A percentile compares a stretch with the other conserved stretches of the same genome.
These are phyloP conservation scores for Candida pini DNA, from an alignment of 805 yeast species.

Conservation along the genomic window DNA sequence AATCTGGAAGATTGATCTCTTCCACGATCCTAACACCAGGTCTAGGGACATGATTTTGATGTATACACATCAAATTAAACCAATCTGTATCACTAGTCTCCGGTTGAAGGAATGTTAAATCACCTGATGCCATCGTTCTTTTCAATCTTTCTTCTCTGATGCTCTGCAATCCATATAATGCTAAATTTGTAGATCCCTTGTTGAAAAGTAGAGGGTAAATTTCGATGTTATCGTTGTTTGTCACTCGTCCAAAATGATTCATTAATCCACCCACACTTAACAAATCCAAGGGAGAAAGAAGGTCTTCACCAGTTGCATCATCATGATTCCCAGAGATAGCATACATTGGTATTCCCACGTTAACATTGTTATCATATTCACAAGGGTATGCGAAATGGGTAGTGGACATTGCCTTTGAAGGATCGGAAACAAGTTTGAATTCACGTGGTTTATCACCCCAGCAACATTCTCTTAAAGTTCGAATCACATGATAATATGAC, in stretches of 20 bases:
- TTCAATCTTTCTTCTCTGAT: slow-evolving; percentile 85
- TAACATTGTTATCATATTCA: slow-evolving; percentile 86
- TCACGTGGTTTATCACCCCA: slow-evolving; percentile 87
- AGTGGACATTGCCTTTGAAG: slow-evolving; percentile 54
- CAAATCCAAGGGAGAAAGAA: slow-evolving; percentile 81
- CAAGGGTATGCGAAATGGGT: slow-evolving; percentile 64
- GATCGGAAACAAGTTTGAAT: slow-evolving; percentile 76
- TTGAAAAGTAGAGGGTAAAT: slow-evolving; percentile 74
- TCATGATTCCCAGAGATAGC: slow-evolving; percentile 96
- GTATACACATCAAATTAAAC: slow-evolving; percentile 83
- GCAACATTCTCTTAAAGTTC: slow-evolving; percentile 62
- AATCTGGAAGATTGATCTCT: slow-evolving; percentile 74
- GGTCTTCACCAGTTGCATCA: slow-evolving; percentile 84
- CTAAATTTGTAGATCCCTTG: slow-evolving; percentile 77
- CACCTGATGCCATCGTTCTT: slow-evolving; percentile 74
- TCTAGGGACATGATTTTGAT: slow-evolving; percentile 85
- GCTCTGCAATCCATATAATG: slow-evolving; percentile 84
- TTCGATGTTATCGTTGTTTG: slow-evolving; percentile 67
- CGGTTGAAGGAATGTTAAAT: slow-evolving; percentile 76
- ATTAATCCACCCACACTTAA: slow-evolving; percentile 75
- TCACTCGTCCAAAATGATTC: slow-evolving; percentile 84
- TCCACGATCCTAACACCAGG: slow-evolving; percentile 80
- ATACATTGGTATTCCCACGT: slow-evolving; percentile 84
- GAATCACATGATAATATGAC: slow-evolving; percentile 77
- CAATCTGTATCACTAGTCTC: slow-evolving; percentile 49